Evolutionary conservation across 2,329 filamentous ascomycete genomes (phyloP).

Genomic region (Aspergillus sojae): DNA sequence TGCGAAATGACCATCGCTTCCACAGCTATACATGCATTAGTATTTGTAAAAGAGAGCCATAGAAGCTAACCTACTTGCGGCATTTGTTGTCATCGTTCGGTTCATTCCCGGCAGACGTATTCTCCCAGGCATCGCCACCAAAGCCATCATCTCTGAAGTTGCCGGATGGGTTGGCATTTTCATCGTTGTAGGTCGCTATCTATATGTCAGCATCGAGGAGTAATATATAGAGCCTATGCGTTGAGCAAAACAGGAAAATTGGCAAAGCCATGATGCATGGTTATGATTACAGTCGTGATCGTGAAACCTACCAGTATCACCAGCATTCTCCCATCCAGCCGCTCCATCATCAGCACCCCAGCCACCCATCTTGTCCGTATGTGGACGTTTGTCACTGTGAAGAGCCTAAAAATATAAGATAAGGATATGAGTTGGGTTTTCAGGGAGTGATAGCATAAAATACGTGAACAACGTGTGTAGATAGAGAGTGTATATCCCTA

Average conservation of each 20-base stretch:
- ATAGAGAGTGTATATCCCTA: neutral
- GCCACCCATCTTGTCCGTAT: neutral
- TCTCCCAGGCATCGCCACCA: constrained; percentile 10
- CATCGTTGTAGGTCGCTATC: constrained; percentile 12
- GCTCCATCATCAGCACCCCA: neutral
- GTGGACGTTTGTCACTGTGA: neutral
- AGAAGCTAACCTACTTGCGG: constrained; percentile 38
- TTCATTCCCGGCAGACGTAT: constrained; percentile 8
- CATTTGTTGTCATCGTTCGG: constrained; percentile 30
- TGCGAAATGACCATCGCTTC: constrained; percentile 40
- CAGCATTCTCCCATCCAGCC: neutral
- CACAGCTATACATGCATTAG: constrained; percentile 34
- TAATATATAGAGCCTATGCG: neutral
- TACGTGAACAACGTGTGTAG: neutral
- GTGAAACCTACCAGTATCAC: neutral
- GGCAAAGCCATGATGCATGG: neutral
- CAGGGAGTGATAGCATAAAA: neutral
- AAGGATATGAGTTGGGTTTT: neutral
- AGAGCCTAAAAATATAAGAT: neutral
- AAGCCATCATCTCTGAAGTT: constrained; percentile 8
- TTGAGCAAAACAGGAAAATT: neutral
- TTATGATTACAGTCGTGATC: neutral
- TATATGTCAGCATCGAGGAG: neutral
- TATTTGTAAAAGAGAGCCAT: neutral
- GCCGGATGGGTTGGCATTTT: constrained; percentile 18